Evolutionary conservation across 2,329 filamentous ascomycete species (phyloP), one percentile per base, ranked within the genome.

Genomic region (Verticillium zaregamsianum): DNA sequence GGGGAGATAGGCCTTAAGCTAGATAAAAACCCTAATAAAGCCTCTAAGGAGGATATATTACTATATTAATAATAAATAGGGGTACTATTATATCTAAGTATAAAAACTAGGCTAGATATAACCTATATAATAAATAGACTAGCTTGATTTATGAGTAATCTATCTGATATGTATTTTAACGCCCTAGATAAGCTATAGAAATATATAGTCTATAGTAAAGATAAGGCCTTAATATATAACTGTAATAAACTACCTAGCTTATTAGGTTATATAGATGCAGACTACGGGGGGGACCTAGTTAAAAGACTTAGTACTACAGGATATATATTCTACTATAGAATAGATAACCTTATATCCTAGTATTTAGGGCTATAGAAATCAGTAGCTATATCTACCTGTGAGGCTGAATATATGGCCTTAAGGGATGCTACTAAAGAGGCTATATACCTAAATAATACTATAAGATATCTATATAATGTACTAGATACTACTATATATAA

Each of bases 401-500:
- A 54, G 25, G 25, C 25, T 20, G 11, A 54, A 20, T 20, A 54
- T 28, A 54, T 54, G 5, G 25, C 25, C 15, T 20, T 54, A 54
- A 54, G 25, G 9, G n/a, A 28, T 11, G 11, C 25, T 54, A 54
- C 25, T 28, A 28, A 54, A 28, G 45, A 54, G 9, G 25, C 25
- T 54, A 54, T 54, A 35, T 35, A 35, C 3, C 33, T 35, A 12
- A 14, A 14, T 35, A 35, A 35, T 35, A 35, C 33, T 9, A 35
- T 35, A 2, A 35, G 9, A 35, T 61, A 15, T 35, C 31, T 58
- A 49, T 58, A 49, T 57, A 28, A 31, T 49, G 58, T 57, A 58
- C 33, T 54, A 32, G 33, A 12, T 58, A 23, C 2, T 61, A 63
- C 60, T n/a, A 61, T 61, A 57, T 54, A 33, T 40, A 55, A 55